phyloP scores from a whole-genome alignment of 1,284 basidiomycete genomes.

The Heterobasidion parviporum region DNA sequence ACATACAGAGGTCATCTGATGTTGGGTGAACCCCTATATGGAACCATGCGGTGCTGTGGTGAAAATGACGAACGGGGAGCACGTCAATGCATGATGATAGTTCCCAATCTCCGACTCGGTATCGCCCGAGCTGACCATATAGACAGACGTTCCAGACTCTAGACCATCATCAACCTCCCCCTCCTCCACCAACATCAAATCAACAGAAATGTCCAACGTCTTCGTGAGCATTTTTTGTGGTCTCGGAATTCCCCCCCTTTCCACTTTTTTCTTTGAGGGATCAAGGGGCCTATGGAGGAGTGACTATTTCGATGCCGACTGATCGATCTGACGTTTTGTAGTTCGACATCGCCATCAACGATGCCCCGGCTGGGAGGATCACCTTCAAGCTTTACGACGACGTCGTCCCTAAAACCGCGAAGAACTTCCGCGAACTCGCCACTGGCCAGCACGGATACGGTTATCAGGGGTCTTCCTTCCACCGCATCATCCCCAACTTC shows the following conservation, averaged over 20 bases:
- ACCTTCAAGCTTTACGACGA: constrained; percentile 80
- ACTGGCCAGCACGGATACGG: constrained; percentile 68
- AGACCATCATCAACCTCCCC: neutral
- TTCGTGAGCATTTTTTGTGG: constrained; percentile 24
- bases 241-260: too few species aligned
- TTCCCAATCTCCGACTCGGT: too few species aligned
- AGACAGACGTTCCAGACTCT: neutral
- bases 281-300: neutral
- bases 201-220: constrained; percentile 28
- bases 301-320: neutral
- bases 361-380: constrained; percentile 55
- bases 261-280: neutral
- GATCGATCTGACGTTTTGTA: constrained; percentile 15
- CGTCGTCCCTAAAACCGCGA: constrained; percentile 65
- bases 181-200: neutral
- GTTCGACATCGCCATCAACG: constrained; percentile 77
- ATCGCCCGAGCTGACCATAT: too few species aligned
- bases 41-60: too few species aligned
- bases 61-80: too few species aligned
- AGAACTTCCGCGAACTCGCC: constrained; percentile 89
- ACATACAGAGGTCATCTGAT: neutral
- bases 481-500: constrained; percentile 68
- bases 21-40: neutral
- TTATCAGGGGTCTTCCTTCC: constrained; percentile 64
- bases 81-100: too few species aligned